Base-by-base conservation (phyloP, 768 basidiomycete species). In the Pisolithus albus region DNA sequence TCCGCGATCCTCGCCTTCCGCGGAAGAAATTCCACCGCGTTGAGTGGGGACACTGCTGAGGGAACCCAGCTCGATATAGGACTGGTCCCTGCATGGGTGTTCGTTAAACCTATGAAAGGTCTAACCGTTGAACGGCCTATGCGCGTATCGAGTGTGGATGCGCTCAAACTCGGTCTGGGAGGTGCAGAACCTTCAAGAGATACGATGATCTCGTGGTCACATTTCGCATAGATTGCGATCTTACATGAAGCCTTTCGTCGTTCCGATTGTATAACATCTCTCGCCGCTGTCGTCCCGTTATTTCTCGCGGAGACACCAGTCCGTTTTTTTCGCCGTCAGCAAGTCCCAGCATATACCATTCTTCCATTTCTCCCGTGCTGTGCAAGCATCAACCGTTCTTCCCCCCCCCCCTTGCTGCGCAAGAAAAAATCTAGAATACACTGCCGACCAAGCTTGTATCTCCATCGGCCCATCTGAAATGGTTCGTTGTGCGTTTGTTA, bases 71-170 rank as follows among this genome's bases (percentile, higher is more conserved):
- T 6, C 8, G 32, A 47, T 13, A 18, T 88, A 16, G 88, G 88
- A 37, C 75, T 84, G 30, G 79, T 88, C 3, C 88, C 88, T 10
- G 80, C 84, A 6, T 90, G 87, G 86, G 82, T 79, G 61, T 88
- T 91, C 74, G 50, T 80, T 56, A 81, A 80, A 59, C 77, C 82
- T 32, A 73, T 77, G 44, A 76, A 79, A 54, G 83, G 82, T 4
- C 70, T 83, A 50, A 67, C 73, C 37, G 75, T 79, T 4, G 79
- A 82, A 57, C 75, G 88, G 19, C 86, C 88, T 1, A 69, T 85
- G 58, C 78, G 88, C 28, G 79, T 71, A 46, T 64, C 72, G 40
- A 85, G 82, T 54, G 49, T 61, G 11, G 52, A 64, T 6, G 81
- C 77, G 7, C 75, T 86, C 40, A 71, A 80, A 56, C 56, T 79